Base-by-base conservation (phyloP, 1,284 basidiomycete species). In the Ceratobasidium sp. region DNA sequence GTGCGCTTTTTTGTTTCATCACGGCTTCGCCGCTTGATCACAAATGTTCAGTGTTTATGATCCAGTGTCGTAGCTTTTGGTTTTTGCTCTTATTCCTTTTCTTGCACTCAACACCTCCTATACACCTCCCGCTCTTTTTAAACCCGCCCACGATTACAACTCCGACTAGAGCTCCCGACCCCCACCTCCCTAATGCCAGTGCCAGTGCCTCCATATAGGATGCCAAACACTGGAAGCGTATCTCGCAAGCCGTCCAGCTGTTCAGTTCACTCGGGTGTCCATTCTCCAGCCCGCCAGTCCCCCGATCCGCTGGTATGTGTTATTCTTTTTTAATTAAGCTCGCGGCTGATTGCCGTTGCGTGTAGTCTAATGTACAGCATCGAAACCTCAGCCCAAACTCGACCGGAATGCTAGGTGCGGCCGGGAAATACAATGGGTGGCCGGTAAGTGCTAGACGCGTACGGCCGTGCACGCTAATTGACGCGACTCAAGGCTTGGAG, bases 171-270 rank as follows among this genome's bases (percentile, higher is more conserved):
- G 28, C 65, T 64, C 57, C 72, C 67, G 45, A 46, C 72, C 53
- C 64, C 21, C 45, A 36, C 69, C 28, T 26, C 36, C 62, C 32
- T 76, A 16, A 70, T 70, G 65, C 65, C 65, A 43, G 65, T 70
- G 52, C 52, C 65, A 39, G 55, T 70, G 18, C 65, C 65, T 58
- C 58, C 57, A 34, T 77, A 73, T 57, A 90, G 89, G 88, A 85
- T 86, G 75, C 80, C 80, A 76, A 82, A 80, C 77, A 78, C 79
- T 80, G 84, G 83, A 73, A 81, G 83, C 74, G 83, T 85, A 55
- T 84, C 87, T 39, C 85, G 88, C 78, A 89, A 89, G 78, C 87
- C 88, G 58, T 89, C 90, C 59, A 86, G 85, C 72, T 88, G 89
- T 32, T 88, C 90, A 34, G 85, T 85, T 21, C 87, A 85, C 70